Evolutionary conservation across 805 yeast genomes (phyloP), one percentile per base, ranked within the genome.

Genomic region (Suhomyces xylopsoci): DNA sequence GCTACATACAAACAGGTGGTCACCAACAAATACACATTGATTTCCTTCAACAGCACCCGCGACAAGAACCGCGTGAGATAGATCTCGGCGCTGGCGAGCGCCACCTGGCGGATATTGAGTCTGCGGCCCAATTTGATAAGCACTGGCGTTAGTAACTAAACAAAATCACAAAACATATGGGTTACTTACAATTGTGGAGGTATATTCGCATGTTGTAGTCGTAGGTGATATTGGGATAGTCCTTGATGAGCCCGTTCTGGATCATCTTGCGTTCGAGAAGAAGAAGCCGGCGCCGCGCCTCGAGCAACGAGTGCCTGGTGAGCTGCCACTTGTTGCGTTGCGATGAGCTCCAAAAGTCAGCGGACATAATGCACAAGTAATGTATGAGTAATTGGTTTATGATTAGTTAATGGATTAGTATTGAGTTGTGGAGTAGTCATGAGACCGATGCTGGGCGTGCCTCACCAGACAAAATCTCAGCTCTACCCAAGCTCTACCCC

Each of bases 1-100:
- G 97, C 92, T 28, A 94, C 77, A 62, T 94, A 94, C 2, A 93
- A 78, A 58, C 94, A 85, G 0, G 98, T 84, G 0, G 99, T 84
- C 9, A 90, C 86, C 51, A 92, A 69, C 42, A 91, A 70, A 63
- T 91, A 93, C 1, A 88, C 73, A 64, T 94, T 94, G 52, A 91
- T 80, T 65, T 94, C 99, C 58, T 86, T 82, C 12, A 90, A 69
- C 10, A 90, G 82, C 0, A 84, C 92, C 45, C 81, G 77, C 2
- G 88, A 80, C 44, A 91, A 73, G 62, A 93, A 90, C 45, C 99
- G 68, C n/a, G 87, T 76, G 19, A 91, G 65, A 61, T 90, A 94
- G 1, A 91, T 82, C 61, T 92, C 97, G 0, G 97, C 96, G 0
- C 97, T 88, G 1, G 96, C 87, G 17, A 93, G 66, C 0, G 94